Base-by-base conservation (phyloP, 148 eudicot genomes). In the Nepenthes gracilis region DNA sequence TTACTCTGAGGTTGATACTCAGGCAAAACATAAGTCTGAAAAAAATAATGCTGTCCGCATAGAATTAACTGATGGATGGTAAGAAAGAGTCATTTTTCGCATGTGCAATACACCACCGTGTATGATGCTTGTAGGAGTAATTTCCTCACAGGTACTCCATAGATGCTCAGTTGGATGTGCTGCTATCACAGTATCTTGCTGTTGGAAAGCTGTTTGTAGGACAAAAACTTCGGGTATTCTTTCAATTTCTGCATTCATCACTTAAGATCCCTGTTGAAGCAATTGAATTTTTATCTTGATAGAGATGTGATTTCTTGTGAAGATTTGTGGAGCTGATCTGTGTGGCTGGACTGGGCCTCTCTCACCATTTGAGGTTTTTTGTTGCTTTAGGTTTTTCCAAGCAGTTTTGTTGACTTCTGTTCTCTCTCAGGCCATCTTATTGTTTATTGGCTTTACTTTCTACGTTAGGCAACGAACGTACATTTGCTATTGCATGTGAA, bases 11-110 rank as follows among this genome's bases (percentile, higher is more conserved):
- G 9, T 12, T 50, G 75, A 70, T 35, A 66, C 65, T 70, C 71
- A 64, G 55, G 33, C 71, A 9, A 63, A 71, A 51, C 59, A 65
- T 35, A 76, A 36, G 60, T 64, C 61, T 52, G 84, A 65, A 64
- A 67, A 53, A 54, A 58, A 65, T 47, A 60, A 66, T 43, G 67
- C 73, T 40, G 54, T 76, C 59, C 71, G 65, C 54, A 62, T 93
- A 60, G 89, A 93, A 68, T 70, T 93, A 65, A 93, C 95, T 61
- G 99, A 93, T 72, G 99, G 99, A 48, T 93, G 99, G 99, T 85
- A 66, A 77, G 78, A 63, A 64, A 14, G 45, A 47, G 12, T 33
- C 57, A 15, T 33, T 36, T 36, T 47, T 57, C 34, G 43, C 62
- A 40, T 55, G 33, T 35, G 63, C 45, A 45, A 2, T 67, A 64